Evolutionary conservation across 257 asterid genomes (phyloP), one percentile per base, ranked within the genome.

Genomic region (Solanum verrucosum): DNA sequence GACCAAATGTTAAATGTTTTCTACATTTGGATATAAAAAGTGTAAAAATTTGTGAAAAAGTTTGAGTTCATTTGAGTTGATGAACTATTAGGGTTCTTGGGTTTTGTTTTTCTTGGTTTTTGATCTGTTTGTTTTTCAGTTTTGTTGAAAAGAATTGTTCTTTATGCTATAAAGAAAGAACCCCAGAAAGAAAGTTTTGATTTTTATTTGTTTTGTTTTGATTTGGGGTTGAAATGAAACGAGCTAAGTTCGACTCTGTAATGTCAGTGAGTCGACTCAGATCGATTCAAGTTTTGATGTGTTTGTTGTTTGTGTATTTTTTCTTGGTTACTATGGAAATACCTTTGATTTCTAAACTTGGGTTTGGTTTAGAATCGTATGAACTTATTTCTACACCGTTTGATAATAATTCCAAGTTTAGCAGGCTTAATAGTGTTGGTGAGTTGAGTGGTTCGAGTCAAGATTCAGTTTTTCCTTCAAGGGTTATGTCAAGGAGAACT

Each of bases 231-330:
- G 52, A 72, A 38, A 91, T 92, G 91, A 96, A 93, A 92, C 92
- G 95, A 89, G 91, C 92, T 52, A 95, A 92, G 93, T 89, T 93
- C 83, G 98, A 93, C 90, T 95, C 98, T 77, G 90, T 94, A 88
- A 91, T 93, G 86, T 92, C 97, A 90, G 89, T 94, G 92, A 93
- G 97, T 88, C 97, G 98, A 83, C 93, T 90, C 90, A 92, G 98
- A 91, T 95, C 96, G 93, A 95, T 96, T 91, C 99, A 95, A 89
- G 90, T 95, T 18, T 88, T 95, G 87, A 85, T 92, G 92, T 90
- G 93, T n/a, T 87, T 96, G 86, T 91, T 96, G 89, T 93, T 94
- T 91, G 46, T 95, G 90, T 97, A 97, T 91, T 88, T 96, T 75
- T 31, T 95, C 11, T 90, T 96, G 38, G 91, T 95, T 75, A 91